Conservation (phyloP, 208 protist species). For the Strigomonas culicis region DNA sequence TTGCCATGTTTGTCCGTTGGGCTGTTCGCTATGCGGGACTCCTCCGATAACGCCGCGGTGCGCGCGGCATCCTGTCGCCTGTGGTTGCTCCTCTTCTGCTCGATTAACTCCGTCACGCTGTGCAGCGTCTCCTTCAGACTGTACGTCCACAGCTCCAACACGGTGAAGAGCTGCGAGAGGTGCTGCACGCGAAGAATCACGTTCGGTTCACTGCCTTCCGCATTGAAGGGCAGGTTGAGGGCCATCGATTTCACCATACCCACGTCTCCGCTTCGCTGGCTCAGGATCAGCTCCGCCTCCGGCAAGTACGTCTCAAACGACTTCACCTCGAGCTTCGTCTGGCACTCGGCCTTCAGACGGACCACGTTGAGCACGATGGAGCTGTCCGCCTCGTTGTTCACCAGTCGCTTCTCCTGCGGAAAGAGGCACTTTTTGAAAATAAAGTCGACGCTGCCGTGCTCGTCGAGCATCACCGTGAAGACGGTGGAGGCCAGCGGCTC, state of each 20-base stretch:
- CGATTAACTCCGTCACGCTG: not conserved
- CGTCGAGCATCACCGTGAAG: conserved; percentile 66
- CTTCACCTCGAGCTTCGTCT: conserved; percentile 86
- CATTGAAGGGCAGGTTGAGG: conserved; percentile 49
- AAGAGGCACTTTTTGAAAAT: conserved; percentile 20
- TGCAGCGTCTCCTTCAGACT: conserved; percentile 15
- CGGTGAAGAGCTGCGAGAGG: conserved; percentile 61
- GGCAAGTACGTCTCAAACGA: conserved; percentile 74
- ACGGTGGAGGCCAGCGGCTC: conserved; percentile 59
- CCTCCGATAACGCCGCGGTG: not conserved
- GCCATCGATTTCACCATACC: conserved; percentile 28
- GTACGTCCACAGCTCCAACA: conserved; percentile 60
- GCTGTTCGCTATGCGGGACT: not conserved
- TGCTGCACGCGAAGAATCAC: conserved; percentile 66
- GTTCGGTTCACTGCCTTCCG: conserved; percentile 48
- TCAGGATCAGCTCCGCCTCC: conserved; percentile 42
- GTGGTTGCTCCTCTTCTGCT: not conserved
- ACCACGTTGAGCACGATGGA: conserved; percentile 46
- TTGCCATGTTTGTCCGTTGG: not conserved
- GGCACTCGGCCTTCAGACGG: conserved; percentile 66
- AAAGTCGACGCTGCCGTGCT: conserved; percentile 49
- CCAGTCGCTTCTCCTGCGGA: not conserved
- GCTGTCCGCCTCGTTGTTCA: conserved; percentile 25
- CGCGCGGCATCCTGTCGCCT: not conserved
- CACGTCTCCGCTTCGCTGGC: conserved; percentile 25